Evolutionary conservation across 169 alveolate species (phyloP), one percentile per base, ranked within the genome.

Genomic region (Plasmodium cynomolgi): DNA sequence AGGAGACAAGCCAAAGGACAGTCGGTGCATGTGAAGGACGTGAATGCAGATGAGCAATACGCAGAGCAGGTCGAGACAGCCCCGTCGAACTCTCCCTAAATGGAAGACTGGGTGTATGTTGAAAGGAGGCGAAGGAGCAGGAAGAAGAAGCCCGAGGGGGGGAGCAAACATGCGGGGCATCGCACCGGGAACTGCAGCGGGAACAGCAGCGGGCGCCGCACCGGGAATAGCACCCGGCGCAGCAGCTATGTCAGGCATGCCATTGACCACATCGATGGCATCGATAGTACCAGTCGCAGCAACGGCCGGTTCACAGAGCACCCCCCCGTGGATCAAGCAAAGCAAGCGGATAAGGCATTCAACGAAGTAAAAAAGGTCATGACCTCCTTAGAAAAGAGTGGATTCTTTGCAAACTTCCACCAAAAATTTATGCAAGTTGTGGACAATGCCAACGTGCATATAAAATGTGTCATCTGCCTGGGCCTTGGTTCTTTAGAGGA

Each of bases 401-500:
- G 7, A 2, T 85, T 88, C 81, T 88, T 88, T 50, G 58, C 62
- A 79, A 88, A 77, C 20, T 88, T 88, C 44, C 34, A 23, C 17
- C 62, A 77, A 20, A 50, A 77, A 17, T 80, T 88, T 58, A 88
- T 58, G 33, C 7, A 56, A 62, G 75, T 79, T 15, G 72, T 56
- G 15, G 47, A 79, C 62, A 26, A 88, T 7, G 77, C 37, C 9
- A 80, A 54, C 6, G 54, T 47, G 13, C 11, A 73, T 11, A 82
- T 82, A 82, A 34, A 20, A 74, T 58, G 44, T 8, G 54, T 37
- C 20, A 85, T 88, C 47, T 88, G 91, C 31, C 81, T 88, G 72
- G 94, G 94, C 34, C 50, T 88, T 8, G 94, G 94, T 15, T 79
- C 94, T 20, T 73, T 88, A 79, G 72, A 15, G 31, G 90, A 80